These are phyloP conservation scores for Suhomyces faveliae DNA, from an alignment of 805 yeast genomes.

Conservation along the genomic window DNA sequence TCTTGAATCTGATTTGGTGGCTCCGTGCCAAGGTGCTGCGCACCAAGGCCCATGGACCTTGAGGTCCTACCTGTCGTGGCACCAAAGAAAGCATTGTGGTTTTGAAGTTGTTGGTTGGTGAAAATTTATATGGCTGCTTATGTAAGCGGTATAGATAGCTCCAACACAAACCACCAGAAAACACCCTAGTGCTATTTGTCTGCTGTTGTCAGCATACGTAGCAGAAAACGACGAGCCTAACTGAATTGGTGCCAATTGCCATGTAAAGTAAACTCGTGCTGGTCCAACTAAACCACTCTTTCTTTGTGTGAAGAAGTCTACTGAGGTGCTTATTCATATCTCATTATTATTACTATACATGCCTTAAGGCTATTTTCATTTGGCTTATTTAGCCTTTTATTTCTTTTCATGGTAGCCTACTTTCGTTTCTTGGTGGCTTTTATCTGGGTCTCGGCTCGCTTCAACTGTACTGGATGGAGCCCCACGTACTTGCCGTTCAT, in stretches of 20 bases:
- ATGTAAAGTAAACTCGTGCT: no score
- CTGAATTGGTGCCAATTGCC: no score
- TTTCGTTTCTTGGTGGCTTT: conserved; percentile 17
- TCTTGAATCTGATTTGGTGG: conserved; percentile 17
- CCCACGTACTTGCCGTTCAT: conserved; percentile 79
- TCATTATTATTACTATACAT: neutral
- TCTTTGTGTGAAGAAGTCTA: neutral
- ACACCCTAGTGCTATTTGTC: no score
- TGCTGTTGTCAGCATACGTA: no score
- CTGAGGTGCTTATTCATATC: neutral
- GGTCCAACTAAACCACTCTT: neutral
- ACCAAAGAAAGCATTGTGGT: conserved; percentile 1
- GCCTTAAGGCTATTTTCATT: no score
- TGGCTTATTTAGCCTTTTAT: no score
- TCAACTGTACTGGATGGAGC: conserved; percentile 65
- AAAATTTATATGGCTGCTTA: neutral
- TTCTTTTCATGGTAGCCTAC: no score
- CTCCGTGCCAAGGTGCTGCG: neutral
- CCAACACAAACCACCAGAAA: no score
- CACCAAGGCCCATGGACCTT: neutral
- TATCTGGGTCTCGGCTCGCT: conserved; percentile 52
- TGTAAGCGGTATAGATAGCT: neutral
- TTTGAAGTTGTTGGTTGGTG: neutral
- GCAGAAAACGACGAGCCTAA: no score
- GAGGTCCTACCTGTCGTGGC: conserved; percentile 1